Base-by-base conservation (phyloP, 1,139 yeast genomes). In the Pneumocystis wakefieldiae region DNA sequence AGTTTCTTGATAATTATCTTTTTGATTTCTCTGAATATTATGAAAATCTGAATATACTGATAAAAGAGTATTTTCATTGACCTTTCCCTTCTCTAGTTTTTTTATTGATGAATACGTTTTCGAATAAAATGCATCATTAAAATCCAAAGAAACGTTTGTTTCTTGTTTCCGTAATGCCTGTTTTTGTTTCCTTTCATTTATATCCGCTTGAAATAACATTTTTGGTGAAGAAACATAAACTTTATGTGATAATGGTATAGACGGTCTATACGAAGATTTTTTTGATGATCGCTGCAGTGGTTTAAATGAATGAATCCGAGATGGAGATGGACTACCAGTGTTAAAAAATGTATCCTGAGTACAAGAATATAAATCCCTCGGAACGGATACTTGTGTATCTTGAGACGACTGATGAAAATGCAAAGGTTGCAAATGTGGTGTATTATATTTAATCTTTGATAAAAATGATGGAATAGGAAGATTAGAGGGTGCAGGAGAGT, bases 401-500 rank as follows among this genome's bases (percentile, higher is more conserved):
- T 12, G 6, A 1, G 24, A 3, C 2, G 32, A 8, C 4, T 48
- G 29, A 2, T 48, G 32, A 12, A 29, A 48, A 48, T 48, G n/a
- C n/a, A 19, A 4, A 48, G 32, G 28, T 6, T 24, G 55, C 12
- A 8, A 19, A 12, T 48, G 32, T 12, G 32, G 29, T 2, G 32
- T 48, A 6, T 41, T 24, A 57, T 4, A 70, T 12, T 15, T 15
- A 15, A 19, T 60, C 63, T 69, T 68, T 60, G 65, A 60, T 66
- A 70, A 67, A 67, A 74, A 75, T 42, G 69, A 68, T 12, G 79
- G 79, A 57, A 74, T 71, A n/a, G 80, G 80, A 28, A 77, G 69
- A 15, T 77, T 70, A n/a, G 76, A 73, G 1, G 80, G 76, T 6
- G 77, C 79, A 6, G 80, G 80, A 1, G 80, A 76, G 4, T 75